These are phyloP conservation scores for Nakazawaea molendinolei DNA, from an alignment of 805 yeast genomes.

Conservation along the genomic window DNA sequence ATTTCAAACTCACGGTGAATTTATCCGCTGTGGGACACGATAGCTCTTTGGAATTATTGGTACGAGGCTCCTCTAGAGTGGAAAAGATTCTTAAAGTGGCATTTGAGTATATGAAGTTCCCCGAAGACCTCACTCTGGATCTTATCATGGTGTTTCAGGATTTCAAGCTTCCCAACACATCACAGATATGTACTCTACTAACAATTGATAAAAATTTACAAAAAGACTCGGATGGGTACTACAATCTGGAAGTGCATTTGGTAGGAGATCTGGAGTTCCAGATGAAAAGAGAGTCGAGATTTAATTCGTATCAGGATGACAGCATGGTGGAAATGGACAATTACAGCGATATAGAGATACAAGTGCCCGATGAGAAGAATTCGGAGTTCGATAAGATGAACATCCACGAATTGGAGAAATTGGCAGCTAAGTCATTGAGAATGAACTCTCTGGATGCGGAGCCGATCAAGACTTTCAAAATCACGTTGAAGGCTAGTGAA, in stretches of 20 bases:
- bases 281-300: constrained; percentile 1
- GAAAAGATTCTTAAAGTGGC: constrained; percentile 4
- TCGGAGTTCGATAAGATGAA: constrained; percentile 1
- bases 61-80: constrained; percentile 3
- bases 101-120: background rate
- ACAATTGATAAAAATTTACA: constrained; percentile 1
- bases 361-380: constrained; percentile 2
- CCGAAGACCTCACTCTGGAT: background rate
- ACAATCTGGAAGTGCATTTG: background rate
- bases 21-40: background rate
- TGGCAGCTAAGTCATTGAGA: constrained; percentile 3
- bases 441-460: background rate
- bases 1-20: constrained; percentile 8
- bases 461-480: constrained; percentile 1
- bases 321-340: too few relatives aligned
- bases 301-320: too few relatives aligned
- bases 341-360: too few relatives aligned
- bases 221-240: background rate
- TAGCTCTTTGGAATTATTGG: constrained; percentile 2
- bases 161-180: constrained; percentile 2
- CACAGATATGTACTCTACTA: constrained; percentile 4
- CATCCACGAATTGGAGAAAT: constrained; percentile 7
- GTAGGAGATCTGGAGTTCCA: background rate
- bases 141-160: constrained; percentile 1
- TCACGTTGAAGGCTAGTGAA: constrained; percentile 3